Conservation (phyloP, 2,329 filamentous ascomycete species). For the Calonectria pauciramosa region DNA sequence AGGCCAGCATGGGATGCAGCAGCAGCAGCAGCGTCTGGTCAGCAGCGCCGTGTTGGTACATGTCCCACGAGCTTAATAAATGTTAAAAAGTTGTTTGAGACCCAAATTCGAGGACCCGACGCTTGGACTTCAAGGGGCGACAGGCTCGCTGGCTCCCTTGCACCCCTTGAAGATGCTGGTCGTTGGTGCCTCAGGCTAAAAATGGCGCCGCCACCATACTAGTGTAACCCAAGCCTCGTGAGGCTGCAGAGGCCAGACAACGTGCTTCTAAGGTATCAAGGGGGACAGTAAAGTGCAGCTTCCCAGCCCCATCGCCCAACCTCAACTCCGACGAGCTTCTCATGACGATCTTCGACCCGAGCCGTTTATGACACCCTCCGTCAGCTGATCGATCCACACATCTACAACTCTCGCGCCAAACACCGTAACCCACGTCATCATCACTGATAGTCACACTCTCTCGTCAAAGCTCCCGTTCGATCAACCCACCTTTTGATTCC, state of each 20-base stretch:
- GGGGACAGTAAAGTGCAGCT: constrained; percentile 27
- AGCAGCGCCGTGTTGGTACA: neutral
- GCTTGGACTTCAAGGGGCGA: neutral
- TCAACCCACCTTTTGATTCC: neutral
- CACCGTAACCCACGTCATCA: constrained; percentile 3
- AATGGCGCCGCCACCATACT: neutral
- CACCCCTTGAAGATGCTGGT: neutral
- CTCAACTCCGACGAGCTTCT: constrained; percentile 10
- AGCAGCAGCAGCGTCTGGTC: neutral
- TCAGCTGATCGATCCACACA: neutral
- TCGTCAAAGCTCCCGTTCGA: neutral
- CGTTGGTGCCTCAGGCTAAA: constrained; percentile 38
- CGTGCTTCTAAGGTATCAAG: constrained; percentile 34
- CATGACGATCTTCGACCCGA: constrained; percentile 7
- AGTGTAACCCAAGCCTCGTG: constrained; percentile 31
- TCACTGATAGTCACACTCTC: neutral
- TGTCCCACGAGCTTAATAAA: neutral
- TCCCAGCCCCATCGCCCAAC: constrained; percentile 21
- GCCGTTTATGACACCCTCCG: neutral
- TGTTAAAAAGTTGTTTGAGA: neutral
- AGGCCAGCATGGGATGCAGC: neutral
- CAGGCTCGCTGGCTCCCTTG: neutral
- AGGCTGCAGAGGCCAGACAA: constrained; percentile 46
- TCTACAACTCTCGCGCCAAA: neutral
- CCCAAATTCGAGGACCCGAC: neutral